phyloP scores from a whole-genome alignment of 2,329 filamentous ascomycete species.

The Dichotomopilus funicola region DNA sequence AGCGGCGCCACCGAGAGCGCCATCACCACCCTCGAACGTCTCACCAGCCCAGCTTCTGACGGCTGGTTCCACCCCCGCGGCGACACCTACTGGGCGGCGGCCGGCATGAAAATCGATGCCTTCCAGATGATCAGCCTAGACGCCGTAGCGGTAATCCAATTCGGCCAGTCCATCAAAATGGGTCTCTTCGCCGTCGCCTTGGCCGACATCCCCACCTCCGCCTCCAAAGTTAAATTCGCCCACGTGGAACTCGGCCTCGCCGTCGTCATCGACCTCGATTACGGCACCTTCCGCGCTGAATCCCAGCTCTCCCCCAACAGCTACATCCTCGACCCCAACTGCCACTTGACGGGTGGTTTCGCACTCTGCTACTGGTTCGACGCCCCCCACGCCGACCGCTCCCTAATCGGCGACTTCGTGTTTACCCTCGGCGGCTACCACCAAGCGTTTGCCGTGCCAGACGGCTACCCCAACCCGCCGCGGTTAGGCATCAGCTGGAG shows the following conservation, averaged over 20 bases:
- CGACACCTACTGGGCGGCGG: not conserved
- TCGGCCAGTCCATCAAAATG: conserved; percentile 27
- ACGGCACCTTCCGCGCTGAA: conserved; percentile 30
- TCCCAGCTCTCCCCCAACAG: conserved; percentile 16
- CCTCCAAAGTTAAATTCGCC: not conserved
- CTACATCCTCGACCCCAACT: conserved; percentile 31
- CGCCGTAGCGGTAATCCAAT: not conserved
- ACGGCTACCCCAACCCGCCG: conserved; percentile 32
- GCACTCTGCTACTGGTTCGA: conserved; percentile 26
- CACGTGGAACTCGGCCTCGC: conserved; percentile 23
- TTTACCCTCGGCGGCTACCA: conserved; percentile 43
- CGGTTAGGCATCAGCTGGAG: conserved; percentile 35
- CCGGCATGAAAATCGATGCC: not conserved
- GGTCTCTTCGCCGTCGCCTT: conserved; percentile 12
- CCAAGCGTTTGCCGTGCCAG: conserved; percentile 29
- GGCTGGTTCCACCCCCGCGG: conserved; percentile 27
- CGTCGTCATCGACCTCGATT: conserved; percentile 30
- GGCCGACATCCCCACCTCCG: not conserved
- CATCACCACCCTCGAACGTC: conserved; percentile 17
- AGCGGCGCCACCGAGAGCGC: conserved; percentile 21
- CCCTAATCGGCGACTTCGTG: conserved; percentile 35
- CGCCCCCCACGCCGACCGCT: not conserved
- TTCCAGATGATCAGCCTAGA: not conserved
- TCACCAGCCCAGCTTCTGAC: conserved; percentile 13
- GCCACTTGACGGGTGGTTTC: conserved; percentile 38